Percentiles rank a stretch among this genome's conserved stretches.
Evolutionary conservation across 2,329 filamentous ascomycete genomes (phyloP).

Genomic region (Aureobasidium namibiae): DNA sequence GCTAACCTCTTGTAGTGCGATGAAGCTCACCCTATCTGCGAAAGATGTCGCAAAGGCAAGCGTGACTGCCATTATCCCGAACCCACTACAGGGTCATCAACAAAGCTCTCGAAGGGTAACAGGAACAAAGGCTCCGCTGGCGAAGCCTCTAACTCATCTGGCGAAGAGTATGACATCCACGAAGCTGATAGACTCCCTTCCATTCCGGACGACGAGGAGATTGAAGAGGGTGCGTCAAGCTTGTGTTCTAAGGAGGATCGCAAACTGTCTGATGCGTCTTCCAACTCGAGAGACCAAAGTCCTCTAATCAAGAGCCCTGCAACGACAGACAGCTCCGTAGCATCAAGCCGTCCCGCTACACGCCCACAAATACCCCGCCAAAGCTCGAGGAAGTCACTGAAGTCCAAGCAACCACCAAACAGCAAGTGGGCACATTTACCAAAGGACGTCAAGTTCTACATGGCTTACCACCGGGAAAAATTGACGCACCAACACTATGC

Average conservation of each 20-base stretch:
- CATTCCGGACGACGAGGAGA: slow-evolving; percentile 40
- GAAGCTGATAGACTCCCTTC: slow-evolving; percentile 31
- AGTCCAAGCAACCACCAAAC: slow-evolving; percentile 7
- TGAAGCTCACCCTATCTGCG: slow-evolving; percentile 78
- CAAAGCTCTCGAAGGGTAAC: slow-evolving; percentile 35
- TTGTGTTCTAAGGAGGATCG: slow-evolving; percentile 22
- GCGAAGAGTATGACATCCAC: slow-evolving; percentile 39
- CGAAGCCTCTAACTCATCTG: slow-evolving; percentile 43
- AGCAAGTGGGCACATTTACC: slow-evolving; percentile 25
- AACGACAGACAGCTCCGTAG: slow-evolving; percentile 1
- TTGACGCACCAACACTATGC: slow-evolving; percentile 79
- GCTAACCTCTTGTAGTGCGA: slow-evolving; percentile 58
- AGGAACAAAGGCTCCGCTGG: slow-evolving; percentile 38
- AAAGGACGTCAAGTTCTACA: slow-evolving; percentile 65
- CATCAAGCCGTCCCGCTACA: not conserved
- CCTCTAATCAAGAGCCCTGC: slow-evolving; percentile 7
- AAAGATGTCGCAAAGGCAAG: slow-evolving; percentile 83
- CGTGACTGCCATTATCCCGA: slow-evolving; percentile 89
- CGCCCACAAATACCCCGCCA: slow-evolving; percentile 11
- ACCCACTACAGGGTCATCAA: slow-evolving; percentile 45
- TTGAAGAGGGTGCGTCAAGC: slow-evolving; percentile 29
- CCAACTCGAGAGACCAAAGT: slow-evolving; percentile 7
- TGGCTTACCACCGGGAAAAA: slow-evolving; percentile 69
- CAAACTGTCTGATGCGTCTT: slow-evolving; percentile 32
- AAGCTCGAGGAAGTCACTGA: slow-evolving; percentile 13